Conservation (phyloP, 1,284 basidiomycete genomes). For the Pseudomicrostroma phylloplanum region DNA sequence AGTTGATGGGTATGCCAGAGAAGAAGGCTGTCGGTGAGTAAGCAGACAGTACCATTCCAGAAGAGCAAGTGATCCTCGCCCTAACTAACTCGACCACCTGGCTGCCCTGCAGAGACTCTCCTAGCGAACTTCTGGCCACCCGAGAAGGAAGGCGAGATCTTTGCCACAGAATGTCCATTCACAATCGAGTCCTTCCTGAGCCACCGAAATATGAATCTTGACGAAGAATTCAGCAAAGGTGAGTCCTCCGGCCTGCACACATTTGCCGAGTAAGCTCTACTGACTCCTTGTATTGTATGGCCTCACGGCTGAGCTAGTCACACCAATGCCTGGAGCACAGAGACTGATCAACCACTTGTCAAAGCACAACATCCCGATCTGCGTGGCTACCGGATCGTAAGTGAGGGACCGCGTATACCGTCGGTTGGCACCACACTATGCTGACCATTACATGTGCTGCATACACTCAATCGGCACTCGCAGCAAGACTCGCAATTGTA, state of each 20-base stretch:
- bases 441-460: no score
- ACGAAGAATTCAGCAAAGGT: conserved; percentile 34
- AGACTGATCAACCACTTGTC: conserved; percentile 45
- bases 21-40: conserved; percentile 37
- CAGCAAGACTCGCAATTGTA: conserved; percentile 43
- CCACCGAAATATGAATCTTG: conserved; percentile 36
- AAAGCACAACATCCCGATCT: conserved; percentile 45
- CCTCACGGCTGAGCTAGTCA: conserved; percentile 20
- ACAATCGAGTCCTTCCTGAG: conserved; percentile 43
- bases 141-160: conserved; percentile 19
- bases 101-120: conserved; percentile 24
- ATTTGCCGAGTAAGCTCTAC: neutral
- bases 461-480: no score
- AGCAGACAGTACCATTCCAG: neutral
- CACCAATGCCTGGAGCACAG: conserved; percentile 46
- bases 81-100: neutral
- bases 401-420: no score
- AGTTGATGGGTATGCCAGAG: conserved; percentile 50
- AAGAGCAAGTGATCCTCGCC: neutral
- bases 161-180: conserved; percentile 42
- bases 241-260: neutral
- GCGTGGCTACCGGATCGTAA: conserved; percentile 40
- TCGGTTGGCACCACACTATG: no score
- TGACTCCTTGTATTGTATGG: neutral
- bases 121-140: conserved; percentile 44